Evolutionary conservation across 305 asterid genomes (phyloP).

Genomic region (Fraxinus xanthoxyloides): DNA sequence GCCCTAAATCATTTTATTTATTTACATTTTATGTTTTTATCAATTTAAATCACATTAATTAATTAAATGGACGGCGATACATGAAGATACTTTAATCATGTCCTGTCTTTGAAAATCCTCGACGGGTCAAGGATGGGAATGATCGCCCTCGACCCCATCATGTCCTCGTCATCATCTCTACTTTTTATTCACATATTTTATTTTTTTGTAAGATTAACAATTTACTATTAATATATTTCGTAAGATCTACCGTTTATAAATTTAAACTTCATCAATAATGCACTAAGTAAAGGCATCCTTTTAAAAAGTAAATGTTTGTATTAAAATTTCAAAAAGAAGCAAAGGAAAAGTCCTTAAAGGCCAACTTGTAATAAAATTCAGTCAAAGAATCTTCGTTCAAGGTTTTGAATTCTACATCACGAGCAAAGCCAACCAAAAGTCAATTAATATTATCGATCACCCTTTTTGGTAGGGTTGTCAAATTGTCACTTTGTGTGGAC

Average conservation of each 20-base stretch:
- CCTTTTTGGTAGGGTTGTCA: neutral
- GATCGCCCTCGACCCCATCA: neutral
- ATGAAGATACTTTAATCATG: too few species aligned
- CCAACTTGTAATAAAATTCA: neutral
- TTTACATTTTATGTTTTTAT: neutral
- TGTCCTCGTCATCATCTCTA: neutral
- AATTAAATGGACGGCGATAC: neutral
- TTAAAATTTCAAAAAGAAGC: neutral
- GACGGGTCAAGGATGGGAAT: neutral
- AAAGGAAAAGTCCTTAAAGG: neutral
- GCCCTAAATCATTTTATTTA: neutral
- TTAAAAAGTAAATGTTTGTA: neutral
- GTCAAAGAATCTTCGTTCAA: neutral
- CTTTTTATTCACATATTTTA: too few species aligned
- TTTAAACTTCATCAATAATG: neutral
- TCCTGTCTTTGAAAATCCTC: neutral
- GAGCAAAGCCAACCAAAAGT: neutral
- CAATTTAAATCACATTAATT: neutral
- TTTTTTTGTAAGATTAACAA: too few species aligned
- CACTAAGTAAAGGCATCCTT: neutral
- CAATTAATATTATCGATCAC: neutral
- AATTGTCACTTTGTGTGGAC: neutral
- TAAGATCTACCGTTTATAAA: too few species aligned
- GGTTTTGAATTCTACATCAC: neutral
- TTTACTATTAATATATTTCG: too few species aligned